A percentile compares a stretch with the other conserved stretches of the same genome.
These are phyloP conservation scores for Typha latifolia DNA, from an alignment of 176 grass and related monocot species.

Conservation along the genomic window DNA sequence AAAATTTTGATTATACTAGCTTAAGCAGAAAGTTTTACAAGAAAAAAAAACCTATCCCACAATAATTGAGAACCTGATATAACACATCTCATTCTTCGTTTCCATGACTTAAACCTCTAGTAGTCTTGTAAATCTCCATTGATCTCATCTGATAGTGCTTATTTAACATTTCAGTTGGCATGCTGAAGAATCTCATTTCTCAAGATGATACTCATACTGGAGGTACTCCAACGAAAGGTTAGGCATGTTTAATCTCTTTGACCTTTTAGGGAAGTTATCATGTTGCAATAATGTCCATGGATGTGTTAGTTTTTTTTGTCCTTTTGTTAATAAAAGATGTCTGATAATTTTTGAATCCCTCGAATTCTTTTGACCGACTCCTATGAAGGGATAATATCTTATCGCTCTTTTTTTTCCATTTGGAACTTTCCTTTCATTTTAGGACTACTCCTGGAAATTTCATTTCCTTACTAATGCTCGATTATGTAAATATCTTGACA, in stretches of 20 bases:
- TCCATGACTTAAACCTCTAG: not conserved
- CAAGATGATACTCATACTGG: conserved; percentile 25
- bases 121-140: not conserved
- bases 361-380: too few species aligned
- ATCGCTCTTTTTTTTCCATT: too few species aligned
- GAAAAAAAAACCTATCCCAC: not conserved
- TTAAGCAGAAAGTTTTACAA: not conserved
- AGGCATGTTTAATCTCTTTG: conserved; percentile 11
- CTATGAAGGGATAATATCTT: too few species aligned
- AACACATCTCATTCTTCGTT: too few species aligned
- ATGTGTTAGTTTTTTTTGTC: too few species aligned
- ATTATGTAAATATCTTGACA: too few species aligned
- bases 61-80: not conserved
- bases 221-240: conserved; percentile 39
- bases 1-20: not conserved
- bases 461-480: too few species aligned
- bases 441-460: too few species aligned
- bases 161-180: conserved; percentile 43
- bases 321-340: too few species aligned
- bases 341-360: too few species aligned
- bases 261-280: not conserved
- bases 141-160: not conserved
- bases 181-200: conserved; percentile 60
- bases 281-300: too few species aligned
- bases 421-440: not conserved